These are phyloP conservation scores for Sanguinoderma infundibulare DNA, from an alignment of 1,284 basidiomycete genomes.

Conservation along the genomic window DNA sequence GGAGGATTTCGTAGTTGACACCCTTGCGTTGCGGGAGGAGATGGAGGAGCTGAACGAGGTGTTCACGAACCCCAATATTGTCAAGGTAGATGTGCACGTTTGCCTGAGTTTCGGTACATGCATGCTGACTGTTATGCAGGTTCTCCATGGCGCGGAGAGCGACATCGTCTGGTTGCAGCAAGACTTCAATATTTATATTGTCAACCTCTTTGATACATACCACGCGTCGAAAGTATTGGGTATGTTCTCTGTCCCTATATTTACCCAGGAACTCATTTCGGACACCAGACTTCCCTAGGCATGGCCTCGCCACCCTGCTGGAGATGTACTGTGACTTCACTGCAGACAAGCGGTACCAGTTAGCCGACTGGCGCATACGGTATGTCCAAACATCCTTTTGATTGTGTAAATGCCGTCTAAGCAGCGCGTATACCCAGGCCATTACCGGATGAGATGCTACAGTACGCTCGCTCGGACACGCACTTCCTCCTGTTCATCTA, in stretches of 20 bases:
- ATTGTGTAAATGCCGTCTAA: background rate
- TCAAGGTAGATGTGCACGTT: constrained; percentile 67
- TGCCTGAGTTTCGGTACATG: background rate
- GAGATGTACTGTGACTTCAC: constrained; percentile 89
- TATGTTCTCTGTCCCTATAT: constrained; percentile 32
- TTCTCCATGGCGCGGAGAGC: constrained; percentile 93
- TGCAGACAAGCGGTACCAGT: constrained; percentile 96
- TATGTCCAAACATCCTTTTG: constrained; percentile 35
- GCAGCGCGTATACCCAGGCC: constrained; percentile 53
- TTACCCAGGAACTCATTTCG: constrained; percentile 4
- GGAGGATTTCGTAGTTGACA: constrained; percentile 89
- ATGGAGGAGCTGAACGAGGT: constrained; percentile 76
- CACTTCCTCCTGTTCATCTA: constrained; percentile 95
- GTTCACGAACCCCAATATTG: constrained; percentile 82
- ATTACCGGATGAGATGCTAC: constrained; percentile 86
- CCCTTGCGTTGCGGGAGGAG: constrained; percentile 78
- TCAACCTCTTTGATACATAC: constrained; percentile 96
- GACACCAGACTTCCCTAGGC: constrained; percentile 73
- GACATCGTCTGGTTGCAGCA: constrained; percentile 97
- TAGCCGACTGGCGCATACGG: constrained; percentile 97
- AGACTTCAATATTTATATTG: constrained; percentile 92
- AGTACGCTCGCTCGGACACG: constrained; percentile 94
- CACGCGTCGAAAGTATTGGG: constrained; percentile 90
- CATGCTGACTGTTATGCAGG: constrained; percentile 49
- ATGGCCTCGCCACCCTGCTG: constrained; percentile 86